Base-by-base conservation (phyloP, 495 filamentous ascomycete genomes). In the Friedmanniomyces simplex region DNA sequence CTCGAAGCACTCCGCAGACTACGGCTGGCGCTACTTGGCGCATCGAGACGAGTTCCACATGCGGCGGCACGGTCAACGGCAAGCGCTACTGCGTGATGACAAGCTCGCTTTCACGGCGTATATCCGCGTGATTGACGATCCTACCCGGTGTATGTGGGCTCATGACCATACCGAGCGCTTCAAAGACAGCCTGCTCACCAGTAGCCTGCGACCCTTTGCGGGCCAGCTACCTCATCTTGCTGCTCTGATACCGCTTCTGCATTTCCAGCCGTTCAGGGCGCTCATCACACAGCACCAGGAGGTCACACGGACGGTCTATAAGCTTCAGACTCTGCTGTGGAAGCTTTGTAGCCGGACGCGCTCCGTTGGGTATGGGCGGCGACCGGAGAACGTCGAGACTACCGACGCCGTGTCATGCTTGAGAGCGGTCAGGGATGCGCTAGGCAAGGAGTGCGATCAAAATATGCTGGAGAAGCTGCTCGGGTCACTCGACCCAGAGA, bases 11-110 rank as follows among this genome's bases (percentile, higher is more conserved):
- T 79, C 77, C 52, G 58, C 80, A 10, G 83, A 86, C 60, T 85
- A 82, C 79, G 83, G 83, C 1, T 85, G 81, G 80, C 82, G 80
- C 20, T 76, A 82, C 52, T 85, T 84, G 65, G 41, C 53, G 2
- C 76, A 82, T 2, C 80, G 76, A 72, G 76, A 79, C 55, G 73
- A 81, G 45, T 81, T 85, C 53, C 77, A 82, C 54, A 65, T 68
- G 26, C 79, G 83, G 28, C 74, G 76, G 42, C 78, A 75, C 13
- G 74, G 75, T 49, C 77, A 84, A 60, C 82, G 82, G 21, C 77
- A 81, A 64, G 79, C 83, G 5, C 65, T 86, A 10, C 72, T 86
- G 30, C 79, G 79, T 30, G 73, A 84, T 51, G 83, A 86, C 62
- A 83, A 78, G 1, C 74, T 86, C 32, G 74, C 79, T 1, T 84